Percentiles rank a stretch among this genome's conserved stretches.
phyloP scores from a whole-genome alignment of 2,329 filamentous ascomycete species.

The Tolypocladium amazonense region DNA sequence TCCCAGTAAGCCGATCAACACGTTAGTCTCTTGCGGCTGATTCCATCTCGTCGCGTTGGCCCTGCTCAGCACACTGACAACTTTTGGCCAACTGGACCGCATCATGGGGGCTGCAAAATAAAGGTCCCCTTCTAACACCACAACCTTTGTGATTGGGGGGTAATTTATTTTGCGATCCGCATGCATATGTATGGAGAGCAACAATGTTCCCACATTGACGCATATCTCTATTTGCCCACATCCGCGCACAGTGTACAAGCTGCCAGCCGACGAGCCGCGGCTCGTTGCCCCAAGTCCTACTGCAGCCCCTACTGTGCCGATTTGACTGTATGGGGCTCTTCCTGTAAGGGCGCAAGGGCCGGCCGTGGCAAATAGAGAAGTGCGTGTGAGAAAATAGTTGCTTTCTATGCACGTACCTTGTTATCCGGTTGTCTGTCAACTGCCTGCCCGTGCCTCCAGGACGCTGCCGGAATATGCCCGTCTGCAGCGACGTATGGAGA shows the following conservation, averaged over 20 bases:
- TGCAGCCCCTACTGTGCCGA: neutral
- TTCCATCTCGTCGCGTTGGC: neutral
- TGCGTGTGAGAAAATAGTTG: neutral
- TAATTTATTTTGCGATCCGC: too few relatives aligned
- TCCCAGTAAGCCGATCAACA: neutral
- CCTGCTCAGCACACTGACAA: neutral
- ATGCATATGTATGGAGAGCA: neutral
- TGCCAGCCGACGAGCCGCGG: neutral
- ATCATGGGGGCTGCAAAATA: too few relatives aligned
- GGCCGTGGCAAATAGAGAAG: neutral
- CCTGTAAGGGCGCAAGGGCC: neutral
- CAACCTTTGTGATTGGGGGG: too few relatives aligned
- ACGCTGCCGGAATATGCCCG: neutral
- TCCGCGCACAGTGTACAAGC: neutral
- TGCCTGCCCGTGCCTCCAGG: too few relatives aligned
- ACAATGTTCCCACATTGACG: neutral
- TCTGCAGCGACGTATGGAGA: neutral
- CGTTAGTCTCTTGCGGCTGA: neutral
- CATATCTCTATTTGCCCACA: neutral
- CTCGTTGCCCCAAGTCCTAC: neutral
- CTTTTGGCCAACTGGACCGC: neutral
- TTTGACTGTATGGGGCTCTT: neutral
- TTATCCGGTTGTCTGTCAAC: neutral
- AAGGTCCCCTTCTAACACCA: too few relatives aligned
- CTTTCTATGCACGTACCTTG: neutral